These are phyloP conservation scores for Vanrija pseudolonga DNA, from an alignment of 1,284 basidiomycete species.

Conservation along the genomic window DNA sequence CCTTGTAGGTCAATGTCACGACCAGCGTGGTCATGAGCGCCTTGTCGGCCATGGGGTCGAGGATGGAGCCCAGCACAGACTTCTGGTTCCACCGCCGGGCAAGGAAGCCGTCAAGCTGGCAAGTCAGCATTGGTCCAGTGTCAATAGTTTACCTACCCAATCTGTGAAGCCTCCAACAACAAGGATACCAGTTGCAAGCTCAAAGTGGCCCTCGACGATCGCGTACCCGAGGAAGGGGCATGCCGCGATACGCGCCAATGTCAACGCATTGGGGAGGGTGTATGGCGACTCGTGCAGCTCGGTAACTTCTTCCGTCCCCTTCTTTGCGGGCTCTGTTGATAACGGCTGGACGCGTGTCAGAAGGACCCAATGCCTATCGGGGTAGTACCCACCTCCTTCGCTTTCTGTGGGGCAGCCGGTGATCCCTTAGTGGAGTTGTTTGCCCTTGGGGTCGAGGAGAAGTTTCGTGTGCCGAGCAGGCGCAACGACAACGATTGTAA, in stretches of 20 bases:
- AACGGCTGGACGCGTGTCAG: no score
- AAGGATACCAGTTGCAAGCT: conserved; percentile 73
- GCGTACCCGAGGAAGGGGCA: conserved; percentile 89
- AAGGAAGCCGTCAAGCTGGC: conserved; percentile 80
- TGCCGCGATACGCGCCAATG: conserved; percentile 75
- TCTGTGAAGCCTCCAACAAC: conserved; percentile 88
- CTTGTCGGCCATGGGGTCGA: conserved; percentile 98
- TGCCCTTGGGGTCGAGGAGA: no score
- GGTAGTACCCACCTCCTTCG: no score
- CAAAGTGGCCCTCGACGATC: conserved; percentile 79
- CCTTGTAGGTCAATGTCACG: conserved; percentile 75
- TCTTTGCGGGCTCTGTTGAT: no score
- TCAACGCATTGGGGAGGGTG: conserved; percentile 89
- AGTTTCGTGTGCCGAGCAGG: no score
- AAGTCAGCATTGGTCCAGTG: neutral
- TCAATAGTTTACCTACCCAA: conserved; percentile 57
- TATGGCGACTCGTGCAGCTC: conserved; percentile 80
- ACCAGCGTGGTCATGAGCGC: conserved; percentile 91
- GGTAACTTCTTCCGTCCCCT: neutral
- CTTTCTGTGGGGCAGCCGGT: no score
- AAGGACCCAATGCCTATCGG: no score
- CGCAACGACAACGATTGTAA: no score
- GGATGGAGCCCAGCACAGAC: conserved; percentile 86
- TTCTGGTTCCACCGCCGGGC: conserved; percentile 80
- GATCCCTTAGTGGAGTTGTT: no score